Percentiles rank a stretch among this genome's conserved stretches.
Evolutionary conservation across 2,329 filamentous ascomycete genomes (phyloP).

Genomic region (Pezicula rhizophila): DNA sequence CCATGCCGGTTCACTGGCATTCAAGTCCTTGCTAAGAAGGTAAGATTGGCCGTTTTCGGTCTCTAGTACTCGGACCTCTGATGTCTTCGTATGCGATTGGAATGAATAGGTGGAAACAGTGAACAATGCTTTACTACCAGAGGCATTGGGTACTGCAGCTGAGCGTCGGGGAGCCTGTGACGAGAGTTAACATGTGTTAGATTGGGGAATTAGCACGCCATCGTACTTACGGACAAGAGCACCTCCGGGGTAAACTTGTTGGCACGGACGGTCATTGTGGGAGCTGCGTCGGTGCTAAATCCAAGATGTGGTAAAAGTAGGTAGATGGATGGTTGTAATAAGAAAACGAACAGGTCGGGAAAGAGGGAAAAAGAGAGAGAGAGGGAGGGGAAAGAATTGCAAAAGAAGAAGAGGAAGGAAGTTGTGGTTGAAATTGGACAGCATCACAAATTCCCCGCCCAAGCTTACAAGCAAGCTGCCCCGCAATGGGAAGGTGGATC

Average conservation of each 20-base stretch:
- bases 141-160: slow-evolving; percentile 60
- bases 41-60: slow-evolving; percentile 59
- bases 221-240: slow-evolving; percentile 49
- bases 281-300: slow-evolving; percentile 2
- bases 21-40: slow-evolving; percentile 57
- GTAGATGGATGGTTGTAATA: not conserved
- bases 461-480: too few relatives aligned
- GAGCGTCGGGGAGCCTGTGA: slow-evolving; percentile 63
- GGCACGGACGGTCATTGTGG: slow-evolving; percentile 62
- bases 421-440: too few relatives aligned
- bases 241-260: slow-evolving; percentile 71
- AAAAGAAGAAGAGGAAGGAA: too few relatives aligned
- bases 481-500: too few relatives aligned
- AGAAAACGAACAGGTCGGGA: too few relatives aligned
- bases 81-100: slow-evolving; percentile 60
- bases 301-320: not conserved
- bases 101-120: slow-evolving; percentile 76
- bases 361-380: too few relatives aligned
- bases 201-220: not conserved
- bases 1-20: slow-evolving; percentile 70
- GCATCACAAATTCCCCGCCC: too few relatives aligned
- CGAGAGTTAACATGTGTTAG: not conserved
- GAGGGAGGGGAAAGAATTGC: too few relatives aligned
- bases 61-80: slow-evolving; percentile 66
- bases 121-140: slow-evolving; percentile 60